Percentiles rank a stretch among this genome's conserved stretches.
phyloP scores from a whole-genome alignment of 2,329 filamentous ascomycete genomes.

The Claviceps sp. region DNA sequence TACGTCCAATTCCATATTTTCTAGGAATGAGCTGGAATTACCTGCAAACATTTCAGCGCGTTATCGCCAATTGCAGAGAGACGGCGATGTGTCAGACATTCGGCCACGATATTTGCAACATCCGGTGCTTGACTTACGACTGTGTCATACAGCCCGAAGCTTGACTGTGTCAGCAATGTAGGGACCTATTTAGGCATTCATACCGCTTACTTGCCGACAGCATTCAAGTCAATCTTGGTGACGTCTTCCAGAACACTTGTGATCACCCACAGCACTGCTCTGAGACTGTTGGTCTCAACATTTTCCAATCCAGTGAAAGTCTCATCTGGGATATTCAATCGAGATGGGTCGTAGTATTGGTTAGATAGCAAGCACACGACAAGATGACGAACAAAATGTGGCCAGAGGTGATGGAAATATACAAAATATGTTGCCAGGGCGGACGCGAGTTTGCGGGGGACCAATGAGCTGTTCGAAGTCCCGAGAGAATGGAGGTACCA shows the following conservation, averaged over 20 bases:
- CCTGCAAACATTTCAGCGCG: constrained; percentile 48
- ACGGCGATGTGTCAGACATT: constrained; percentile 16
- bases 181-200: neutral
- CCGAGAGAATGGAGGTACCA: constrained; percentile 47
- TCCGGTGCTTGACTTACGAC: constrained; percentile 28
- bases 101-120: constrained; percentile 25
- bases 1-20: neutral
- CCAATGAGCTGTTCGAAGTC: constrained; percentile 42
- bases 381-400: constrained; percentile 49
- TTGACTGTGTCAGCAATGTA: constrained; percentile 11
- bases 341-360: constrained; percentile 11
- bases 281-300: constrained; percentile 32
- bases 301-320: constrained; percentile 33
- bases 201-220: constrained; percentile 37
- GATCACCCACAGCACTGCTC: constrained; percentile 51
- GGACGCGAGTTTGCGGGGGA: constrained; percentile 63
- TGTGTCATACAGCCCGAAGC: constrained; percentile 24
- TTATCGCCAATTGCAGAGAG: constrained; percentile 33
- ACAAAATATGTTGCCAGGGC: constrained; percentile 64
- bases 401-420: constrained; percentile 55
- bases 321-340: constrained; percentile 21
- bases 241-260: constrained; percentile 23
- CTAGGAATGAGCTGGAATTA: constrained; percentile 14
- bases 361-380: constrained; percentile 35
- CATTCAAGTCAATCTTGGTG: constrained; percentile 48